Conservation (phyloP, 805 yeast species). For the Ogataea henricii region DNA sequence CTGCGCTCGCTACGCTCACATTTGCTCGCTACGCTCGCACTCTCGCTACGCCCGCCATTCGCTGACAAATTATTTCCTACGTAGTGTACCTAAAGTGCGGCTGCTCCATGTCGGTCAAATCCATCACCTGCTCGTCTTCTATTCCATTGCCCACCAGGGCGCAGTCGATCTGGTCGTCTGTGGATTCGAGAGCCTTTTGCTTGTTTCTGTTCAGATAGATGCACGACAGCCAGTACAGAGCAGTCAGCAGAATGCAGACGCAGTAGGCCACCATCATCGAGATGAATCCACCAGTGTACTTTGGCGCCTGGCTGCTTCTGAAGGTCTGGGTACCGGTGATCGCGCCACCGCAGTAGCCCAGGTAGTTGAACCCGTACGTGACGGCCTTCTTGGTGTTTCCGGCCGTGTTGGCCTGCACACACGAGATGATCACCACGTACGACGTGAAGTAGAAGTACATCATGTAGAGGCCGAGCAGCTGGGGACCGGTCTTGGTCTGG, state of each 20-base stretch:
- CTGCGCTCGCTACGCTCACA: too few relatives aligned
- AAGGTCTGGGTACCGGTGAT: constrained; percentile 57
- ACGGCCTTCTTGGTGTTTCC: constrained; percentile 55
- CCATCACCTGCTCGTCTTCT: constrained; percentile 12
- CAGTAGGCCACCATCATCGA: constrained; percentile 16
- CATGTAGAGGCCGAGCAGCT: constrained; percentile 24
- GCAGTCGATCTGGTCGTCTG: background rate
- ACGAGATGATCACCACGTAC: constrained; percentile 29
- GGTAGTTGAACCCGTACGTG: constrained; percentile 37
- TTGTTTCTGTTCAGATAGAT: constrained; percentile 8
- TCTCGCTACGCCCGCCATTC: too few relatives aligned
- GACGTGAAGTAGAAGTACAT: constrained; percentile 28
- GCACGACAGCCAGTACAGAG: constrained; percentile 10
- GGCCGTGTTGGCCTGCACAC: constrained; percentile 40
- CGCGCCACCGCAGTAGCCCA: constrained; percentile 48
- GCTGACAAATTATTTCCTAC: too few relatives aligned
- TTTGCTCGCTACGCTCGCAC: too few relatives aligned
- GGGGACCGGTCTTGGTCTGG: constrained; percentile 12
- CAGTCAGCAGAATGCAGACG: constrained; percentile 9
- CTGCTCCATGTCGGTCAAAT: constrained; percentile 13
- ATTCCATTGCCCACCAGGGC: constrained; percentile 2
- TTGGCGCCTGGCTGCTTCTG: constrained; percentile 48
- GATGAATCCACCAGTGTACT: constrained; percentile 37
- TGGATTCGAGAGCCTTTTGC: background rate
- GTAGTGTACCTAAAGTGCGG: constrained; percentile 13